Conservation (phyloP, 2,329 filamentous ascomycete species). For the Claviceps humidiphila region DNA sequence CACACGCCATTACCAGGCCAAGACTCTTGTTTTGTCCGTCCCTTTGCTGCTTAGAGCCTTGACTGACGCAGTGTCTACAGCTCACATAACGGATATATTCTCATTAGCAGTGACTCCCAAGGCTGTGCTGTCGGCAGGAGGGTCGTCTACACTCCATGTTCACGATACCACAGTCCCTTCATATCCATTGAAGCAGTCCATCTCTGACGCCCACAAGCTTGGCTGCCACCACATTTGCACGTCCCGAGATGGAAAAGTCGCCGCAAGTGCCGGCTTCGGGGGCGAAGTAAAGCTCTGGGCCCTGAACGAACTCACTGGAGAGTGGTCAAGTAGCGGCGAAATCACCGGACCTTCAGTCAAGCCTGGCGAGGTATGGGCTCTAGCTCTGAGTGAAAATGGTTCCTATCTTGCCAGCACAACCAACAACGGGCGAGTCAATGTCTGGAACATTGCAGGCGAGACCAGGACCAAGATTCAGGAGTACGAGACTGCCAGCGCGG, state of each 20-base stretch:
- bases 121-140: slow-evolving; percentile 70
- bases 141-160: slow-evolving; percentile 68
- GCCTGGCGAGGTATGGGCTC: slow-evolving; percentile 70
- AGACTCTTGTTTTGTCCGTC: not conserved
- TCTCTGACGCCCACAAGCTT: slow-evolving; percentile 68
- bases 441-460: slow-evolving; percentile 60
- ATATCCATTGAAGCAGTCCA: slow-evolving; percentile 66
- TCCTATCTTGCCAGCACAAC: slow-evolving; percentile 76
- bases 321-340: slow-evolving; percentile 33
- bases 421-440: slow-evolving; percentile 74
- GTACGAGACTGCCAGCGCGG: slow-evolving; percentile 62
- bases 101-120: slow-evolving; percentile 62
- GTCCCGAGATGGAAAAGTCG: slow-evolving; percentile 52
- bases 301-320: slow-evolving; percentile 40
- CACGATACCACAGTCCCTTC: slow-evolving; percentile 60
- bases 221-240: slow-evolving; percentile 84
- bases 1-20: slow-evolving; percentile 12
- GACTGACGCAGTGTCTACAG: slow-evolving; percentile 28
- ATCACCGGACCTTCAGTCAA: slow-evolving; percentile 33
- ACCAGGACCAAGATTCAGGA: slow-evolving; percentile 54
- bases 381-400: slow-evolving; percentile 74
- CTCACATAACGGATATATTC: slow-evolving; percentile 76
- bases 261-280: slow-evolving; percentile 77
- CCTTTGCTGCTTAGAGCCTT: not conserved
- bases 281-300: slow-evolving; percentile 81